Base-by-base conservation (phyloP, 768 basidiomycete species). In the Lactifluus piperatus region DNA sequence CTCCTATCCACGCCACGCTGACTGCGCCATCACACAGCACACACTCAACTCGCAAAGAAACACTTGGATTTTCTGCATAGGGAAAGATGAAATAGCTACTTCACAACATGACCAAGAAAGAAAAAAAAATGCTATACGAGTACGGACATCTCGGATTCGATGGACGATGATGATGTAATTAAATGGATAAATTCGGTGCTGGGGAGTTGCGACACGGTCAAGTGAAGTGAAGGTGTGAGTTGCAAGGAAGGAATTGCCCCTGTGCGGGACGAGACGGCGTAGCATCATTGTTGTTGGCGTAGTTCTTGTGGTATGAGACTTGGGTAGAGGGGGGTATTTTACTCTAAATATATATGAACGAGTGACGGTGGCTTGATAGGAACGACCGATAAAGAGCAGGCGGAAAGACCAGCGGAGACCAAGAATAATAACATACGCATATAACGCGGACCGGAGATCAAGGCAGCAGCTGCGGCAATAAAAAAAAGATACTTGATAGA, bases 61-160 rank as follows among this genome's bases (percentile, higher is more conserved):
- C 32, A 27, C 39, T n/a, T 53, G 24, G n/a, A 48, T 48, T 27
- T 48, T 39, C 27, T 56, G 55, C 6, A 49, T 49, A 36, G 39
- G 30, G 39, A n/a, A 44, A 34, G 16, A 22, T 20, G 14, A 22
- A 50, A 60, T 26, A 50, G 29, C 59, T 60, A 56, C 11, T 60
- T 60, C 54, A 60, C 54, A 60, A 60, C 54, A 56, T 27, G 59
- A 14, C 34, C 44, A 37, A 43, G 20, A 26, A 54, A 54, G 30
- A 43, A 48, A 52, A 34, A 30, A 34, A 10, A n/a, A 26, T 51
- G 59, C 54, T 55, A 22, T 54, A 59, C 52, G 32, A 24, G 58
- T 45, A 48, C 36, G n/a, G n/a, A n/a, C 50, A 60, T 37, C 39
- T 43, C n/a, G 20, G 41, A 32, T 45, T n/a, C n/a, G n/a, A n/a